These are phyloP conservation scores for Magnusiomyces fungicola DNA, from an alignment of 1,139 yeast species.

Conservation along the genomic window DNA sequence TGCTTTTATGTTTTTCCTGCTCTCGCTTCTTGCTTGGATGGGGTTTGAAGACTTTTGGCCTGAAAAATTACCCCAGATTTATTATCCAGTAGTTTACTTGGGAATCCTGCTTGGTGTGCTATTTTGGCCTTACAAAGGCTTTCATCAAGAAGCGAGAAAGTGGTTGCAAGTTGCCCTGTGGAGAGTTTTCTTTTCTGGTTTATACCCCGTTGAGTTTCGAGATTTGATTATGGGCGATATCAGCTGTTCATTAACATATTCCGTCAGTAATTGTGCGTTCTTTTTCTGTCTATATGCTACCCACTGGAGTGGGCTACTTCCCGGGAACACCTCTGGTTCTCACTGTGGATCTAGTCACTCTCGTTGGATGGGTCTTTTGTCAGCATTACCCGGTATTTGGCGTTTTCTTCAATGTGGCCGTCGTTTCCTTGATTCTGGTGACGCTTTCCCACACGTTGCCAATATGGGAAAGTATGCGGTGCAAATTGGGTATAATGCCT, in stretches of 20 bases:
- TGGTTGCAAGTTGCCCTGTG: slow-evolving; percentile 72
- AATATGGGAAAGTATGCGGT: slow-evolving; percentile 71
- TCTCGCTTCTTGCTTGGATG: slow-evolving; percentile 63
- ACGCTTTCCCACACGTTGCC: slow-evolving; percentile 96
- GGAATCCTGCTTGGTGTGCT: slow-evolving; percentile 46
- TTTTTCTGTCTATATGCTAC: slow-evolving; percentile 76
- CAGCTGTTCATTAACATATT: slow-evolving; percentile 77
- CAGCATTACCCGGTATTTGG: slow-evolving; percentile 83
- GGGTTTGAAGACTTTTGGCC: slow-evolving; percentile 71
- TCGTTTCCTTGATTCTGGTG: slow-evolving; percentile 89
- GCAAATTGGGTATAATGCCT: slow-evolving; percentile 59
- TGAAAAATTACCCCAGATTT: slow-evolving; percentile 48
- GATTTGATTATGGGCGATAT: slow-evolving; percentile 93
- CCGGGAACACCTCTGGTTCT: slow-evolving; percentile 41
- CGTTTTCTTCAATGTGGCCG: slow-evolving; percentile 84
- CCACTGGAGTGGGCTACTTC: slow-evolving; percentile 43
- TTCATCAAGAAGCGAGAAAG: slow-evolving; percentile 49
- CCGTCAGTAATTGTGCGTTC: slow-evolving; percentile 77
- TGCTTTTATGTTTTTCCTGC: slow-evolving; percentile 46
- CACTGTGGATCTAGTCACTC: slow-evolving; percentile 76
- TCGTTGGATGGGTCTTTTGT: slow-evolving; percentile 68
- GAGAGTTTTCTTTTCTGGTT: slow-evolving; percentile 71
- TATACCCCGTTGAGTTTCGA: slow-evolving; percentile 89
- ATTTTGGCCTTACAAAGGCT: slow-evolving; percentile 51
- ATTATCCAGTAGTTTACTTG: slow-evolving; percentile 76